Evolutionary conservation across 768 basidiomycete genomes (phyloP).

Genomic region (Boletus pseudopeckii): DNA sequence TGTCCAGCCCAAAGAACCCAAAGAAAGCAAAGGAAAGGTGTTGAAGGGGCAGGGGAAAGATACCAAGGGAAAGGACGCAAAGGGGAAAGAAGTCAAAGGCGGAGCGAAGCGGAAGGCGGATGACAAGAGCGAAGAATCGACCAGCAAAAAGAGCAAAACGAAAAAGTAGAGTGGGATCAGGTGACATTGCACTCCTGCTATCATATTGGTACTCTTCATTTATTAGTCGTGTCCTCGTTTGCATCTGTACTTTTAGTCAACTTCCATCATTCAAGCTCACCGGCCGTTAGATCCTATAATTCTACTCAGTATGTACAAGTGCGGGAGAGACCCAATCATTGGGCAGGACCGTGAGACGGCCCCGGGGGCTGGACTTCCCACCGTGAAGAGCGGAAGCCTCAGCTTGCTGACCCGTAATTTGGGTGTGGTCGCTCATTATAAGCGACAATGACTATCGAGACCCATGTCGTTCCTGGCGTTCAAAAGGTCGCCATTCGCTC

Average conservation of each 20-base stretch:
- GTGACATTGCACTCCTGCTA: neutral
- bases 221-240: slow-evolving; percentile 4
- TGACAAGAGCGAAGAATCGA: slow-evolving; percentile 31
- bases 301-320: neutral
- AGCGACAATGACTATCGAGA: slow-evolving; percentile 19
- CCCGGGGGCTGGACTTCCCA: neutral
- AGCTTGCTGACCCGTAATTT: neutral
- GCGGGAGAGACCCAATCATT: no score
- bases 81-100: slow-evolving; percentile 12
- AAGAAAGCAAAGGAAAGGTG: slow-evolving; percentile 45
- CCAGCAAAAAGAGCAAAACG: slow-evolving; percentile 41
- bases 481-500: slow-evolving; percentile 39
- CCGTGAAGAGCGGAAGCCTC: neutral
- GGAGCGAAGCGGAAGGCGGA: slow-evolving; percentile 29
- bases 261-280: neutral
- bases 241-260: slow-evolving; percentile 14
- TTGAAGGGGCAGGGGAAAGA: slow-evolving; percentile 37
- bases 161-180: slow-evolving; percentile 31
- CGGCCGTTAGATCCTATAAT: neutral
- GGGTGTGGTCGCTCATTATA: neutral
- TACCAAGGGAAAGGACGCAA: slow-evolving; percentile 44
- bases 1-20: slow-evolving; percentile 57
- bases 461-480: neutral
- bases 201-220: slow-evolving; percentile 4
- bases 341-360: neutral